A percentile compares a stretch with the other conserved stretches of the same genome.
Conservation (phyloP, 1,284 basidiomycete species). For the Neolentinus lepideus region DNA sequence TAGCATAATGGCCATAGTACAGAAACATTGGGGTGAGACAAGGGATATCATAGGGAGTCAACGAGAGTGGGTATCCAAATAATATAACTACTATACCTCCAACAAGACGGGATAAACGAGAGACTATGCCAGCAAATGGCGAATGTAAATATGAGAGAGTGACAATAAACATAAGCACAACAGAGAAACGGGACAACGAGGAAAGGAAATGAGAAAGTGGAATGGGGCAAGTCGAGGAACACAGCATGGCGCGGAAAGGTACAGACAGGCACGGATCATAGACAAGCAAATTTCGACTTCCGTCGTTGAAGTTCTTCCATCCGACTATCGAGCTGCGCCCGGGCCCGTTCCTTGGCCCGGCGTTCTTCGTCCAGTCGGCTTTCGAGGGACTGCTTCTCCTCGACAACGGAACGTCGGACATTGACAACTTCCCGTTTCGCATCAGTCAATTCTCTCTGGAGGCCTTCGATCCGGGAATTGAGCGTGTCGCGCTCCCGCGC, state of each 20-base stretch:
- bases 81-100: background rate
- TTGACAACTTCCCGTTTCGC: constrained; percentile 72
- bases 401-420: constrained; percentile 71
- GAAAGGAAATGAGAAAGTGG: constrained; percentile 7
- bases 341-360: constrained; percentile 73
- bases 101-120: constrained; percentile 11
- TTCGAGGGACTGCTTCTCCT: constrained; percentile 82
- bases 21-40: background rate
- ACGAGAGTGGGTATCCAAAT: constrained; percentile 2
- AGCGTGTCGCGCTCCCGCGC: constrained; percentile 78
- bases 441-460: constrained; percentile 66
- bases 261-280: constrained; percentile 41
- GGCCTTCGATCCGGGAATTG: constrained; percentile 50
- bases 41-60: background rate
- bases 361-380: constrained; percentile 77
- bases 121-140: background rate
- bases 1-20: background rate
- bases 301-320: constrained; percentile 78
- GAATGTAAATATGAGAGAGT: background rate
- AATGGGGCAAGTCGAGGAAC: constrained; percentile 2
- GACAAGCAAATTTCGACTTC: constrained; percentile 81
- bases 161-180: constrained; percentile 12
- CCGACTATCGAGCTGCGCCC: constrained; percentile 75
- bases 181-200: constrained; percentile 7
- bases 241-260: constrained; percentile 5